phyloP scores from a whole-genome alignment of 192 early-diverging fungal genomes.

The Coemansia sp. region DNA sequence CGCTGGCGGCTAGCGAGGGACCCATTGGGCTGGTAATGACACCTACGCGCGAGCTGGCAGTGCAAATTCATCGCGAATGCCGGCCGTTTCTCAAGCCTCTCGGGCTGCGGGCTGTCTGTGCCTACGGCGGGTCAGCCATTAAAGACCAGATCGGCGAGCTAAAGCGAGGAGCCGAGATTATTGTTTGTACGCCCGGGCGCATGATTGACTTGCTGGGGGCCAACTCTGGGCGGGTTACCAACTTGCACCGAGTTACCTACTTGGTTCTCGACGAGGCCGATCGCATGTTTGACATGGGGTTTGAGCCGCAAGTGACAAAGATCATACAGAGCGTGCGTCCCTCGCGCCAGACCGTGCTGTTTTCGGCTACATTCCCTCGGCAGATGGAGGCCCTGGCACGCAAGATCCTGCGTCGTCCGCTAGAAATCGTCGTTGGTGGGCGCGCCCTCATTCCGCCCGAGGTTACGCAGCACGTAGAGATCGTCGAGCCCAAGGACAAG shows the following conservation, averaged over 20 bases:
- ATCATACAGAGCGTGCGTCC: slow-evolving; percentile 92
- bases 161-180: slow-evolving; percentile 86
- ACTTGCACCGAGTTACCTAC: slow-evolving; percentile 85
- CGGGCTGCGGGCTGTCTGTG: slow-evolving; percentile 84
- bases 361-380: slow-evolving; percentile 93
- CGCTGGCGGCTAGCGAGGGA: slow-evolving; percentile 73
- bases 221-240: slow-evolving; percentile 84
- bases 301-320: slow-evolving; percentile 96
- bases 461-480: slow-evolving; percentile 88
- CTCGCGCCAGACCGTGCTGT: slow-evolving; percentile 81
- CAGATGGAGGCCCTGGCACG: slow-evolving; percentile 95
- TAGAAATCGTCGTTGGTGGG: slow-evolving; percentile 95
- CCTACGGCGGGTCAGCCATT: slow-evolving; percentile 84
- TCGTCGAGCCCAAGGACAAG: slow-evolving; percentile 74
- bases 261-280: slow-evolving; percentile 96
- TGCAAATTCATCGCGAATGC: slow-evolving; percentile 92
- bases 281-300: slow-evolving; percentile 99
- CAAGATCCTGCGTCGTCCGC: slow-evolving; percentile 84
- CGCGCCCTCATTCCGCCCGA: slow-evolving; percentile 85
- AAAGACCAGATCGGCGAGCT: slow-evolving; percentile 87
- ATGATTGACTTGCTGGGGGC: slow-evolving; percentile 87
- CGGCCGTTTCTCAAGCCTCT: slow-evolving; percentile 84
- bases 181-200: slow-evolving; percentile 90
- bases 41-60: slow-evolving; percentile 88
- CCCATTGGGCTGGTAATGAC: slow-evolving; percentile 88